phyloP scores from a whole-genome alignment of 2,329 filamentous ascomycete species.

The Arthrinium phaeospermum region DNA sequence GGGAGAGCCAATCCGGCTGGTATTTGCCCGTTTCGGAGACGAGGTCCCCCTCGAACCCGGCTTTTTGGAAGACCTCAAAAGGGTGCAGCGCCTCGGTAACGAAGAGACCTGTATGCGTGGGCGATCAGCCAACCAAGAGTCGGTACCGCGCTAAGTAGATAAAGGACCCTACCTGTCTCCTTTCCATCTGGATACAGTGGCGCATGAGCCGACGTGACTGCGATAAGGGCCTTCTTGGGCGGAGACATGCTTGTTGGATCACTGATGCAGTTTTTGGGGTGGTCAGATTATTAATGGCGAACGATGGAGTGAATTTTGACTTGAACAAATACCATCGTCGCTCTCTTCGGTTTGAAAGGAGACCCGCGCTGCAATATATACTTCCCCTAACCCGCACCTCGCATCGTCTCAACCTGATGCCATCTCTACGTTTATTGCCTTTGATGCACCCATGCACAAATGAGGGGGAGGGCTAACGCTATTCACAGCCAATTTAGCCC shows the following conservation, averaged over 20 bases:
- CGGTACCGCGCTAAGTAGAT: too few relatives aligned
- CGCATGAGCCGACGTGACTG: slow-evolving; percentile 49
- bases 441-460: neutral
- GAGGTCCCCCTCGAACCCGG: slow-evolving; percentile 54
- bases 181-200: slow-evolving; percentile 44
- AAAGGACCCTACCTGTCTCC: slow-evolving; percentile 41
- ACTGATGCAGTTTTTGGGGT: too few relatives aligned
- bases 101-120: slow-evolving; percentile 53
- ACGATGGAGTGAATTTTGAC: neutral
- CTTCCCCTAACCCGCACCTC: neutral
- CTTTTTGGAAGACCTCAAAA: slow-evolving; percentile 49
- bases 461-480: neutral
- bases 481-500: too few relatives aligned
- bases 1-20: slow-evolving; percentile 50
- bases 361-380: neutral
- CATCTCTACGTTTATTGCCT: neutral
- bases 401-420: neutral
- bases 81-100: slow-evolving; percentile 55
- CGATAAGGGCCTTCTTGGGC: slow-evolving; percentile 42
- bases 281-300: neutral
- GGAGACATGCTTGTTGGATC: neutral
- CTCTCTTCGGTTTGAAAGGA: too few relatives aligned
- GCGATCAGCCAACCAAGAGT: too few relatives aligned
- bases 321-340: too few relatives aligned
- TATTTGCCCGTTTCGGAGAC: slow-evolving; percentile 52